phyloP scores from a whole-genome alignment of 2,329 filamentous ascomycete genomes.

The Calonectria multiphialidica region DNA sequence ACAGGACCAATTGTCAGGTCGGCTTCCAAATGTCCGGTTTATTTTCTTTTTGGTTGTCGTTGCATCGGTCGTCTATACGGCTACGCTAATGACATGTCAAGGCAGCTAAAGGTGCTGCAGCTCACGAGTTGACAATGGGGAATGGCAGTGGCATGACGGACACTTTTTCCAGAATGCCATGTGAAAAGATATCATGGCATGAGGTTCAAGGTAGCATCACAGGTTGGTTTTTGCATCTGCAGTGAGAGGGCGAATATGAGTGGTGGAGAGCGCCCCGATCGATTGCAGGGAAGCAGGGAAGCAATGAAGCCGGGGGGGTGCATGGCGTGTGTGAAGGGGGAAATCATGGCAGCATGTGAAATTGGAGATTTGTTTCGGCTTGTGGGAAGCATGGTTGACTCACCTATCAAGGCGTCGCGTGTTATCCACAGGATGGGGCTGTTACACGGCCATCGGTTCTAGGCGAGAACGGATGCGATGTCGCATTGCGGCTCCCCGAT shows the following conservation, averaged over 20 bases:
- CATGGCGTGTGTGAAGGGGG: background rate
- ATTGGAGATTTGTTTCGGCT: background rate
- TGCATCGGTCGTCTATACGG: background rate
- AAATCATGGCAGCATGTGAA: background rate
- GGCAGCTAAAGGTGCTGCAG: background rate
- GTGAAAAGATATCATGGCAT: slow-evolving; percentile 8
- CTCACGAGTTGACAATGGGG: background rate
- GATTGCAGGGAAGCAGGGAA: background rate
- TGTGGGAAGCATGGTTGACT: background rate
- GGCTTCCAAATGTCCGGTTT: background rate
- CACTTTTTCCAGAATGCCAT: background rate
- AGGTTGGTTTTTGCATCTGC: background rate
- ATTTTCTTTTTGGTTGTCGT: background rate
- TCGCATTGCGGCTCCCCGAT: slow-evolving; percentile 9
- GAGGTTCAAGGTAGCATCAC: background rate
- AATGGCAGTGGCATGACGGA: slow-evolving; percentile 1
- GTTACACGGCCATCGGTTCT: slow-evolving; percentile 10
- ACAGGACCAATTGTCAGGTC: background rate
- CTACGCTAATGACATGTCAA: background rate
- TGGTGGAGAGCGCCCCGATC: background rate
- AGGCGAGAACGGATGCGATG: slow-evolving; percentile 7
- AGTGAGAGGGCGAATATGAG: background rate
- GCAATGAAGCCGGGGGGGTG: background rate
- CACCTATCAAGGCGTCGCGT: background rate
- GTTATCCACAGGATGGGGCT: background rate